Base-by-base conservation (phyloP, 108 stramenopile species). In the Pseudonitzschia multistriata region DNA sequence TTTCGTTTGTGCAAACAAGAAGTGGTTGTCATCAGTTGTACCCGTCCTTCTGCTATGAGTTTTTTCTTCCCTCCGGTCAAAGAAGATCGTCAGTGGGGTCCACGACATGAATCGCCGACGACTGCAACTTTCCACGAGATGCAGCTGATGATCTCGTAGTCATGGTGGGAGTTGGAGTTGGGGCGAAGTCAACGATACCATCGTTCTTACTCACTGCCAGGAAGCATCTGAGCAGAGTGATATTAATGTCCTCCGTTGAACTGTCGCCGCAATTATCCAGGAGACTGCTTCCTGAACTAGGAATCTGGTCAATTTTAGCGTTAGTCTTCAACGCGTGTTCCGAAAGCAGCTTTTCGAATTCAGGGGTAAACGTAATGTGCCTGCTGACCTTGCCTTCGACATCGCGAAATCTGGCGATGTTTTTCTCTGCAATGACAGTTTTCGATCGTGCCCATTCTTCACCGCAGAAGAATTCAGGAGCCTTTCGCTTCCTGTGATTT, bases 371-470 rank as follows among this genome's bases (percentile, higher is more conserved):
- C 0, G 78, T 80, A 19, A 92, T 79, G 53, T 82, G 80, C 52
- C 86, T 86, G 36, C 79, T 74, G 30, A 92, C 80, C 40, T 71
- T 81, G 47, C 79, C 83, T 66, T 89, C 82, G 53, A 84, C 79
- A 19, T 80, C 84, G 5, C 64, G 73, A 36, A 86, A 75, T 29
- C 73, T 63, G 17, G 76, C 73, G n/a, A 74, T 60, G 47, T 76
- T 72, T 21, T 72, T 59, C 33, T 74, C 49, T 22, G 90, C 78
- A 36, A 88, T 72, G 19, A 53, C 73, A 33, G 88, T 88, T 36
- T 72, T 79, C 49, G 64, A 54, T 6, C 71, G 67, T 33, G 86
- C 88, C 90, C 90, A 92, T 34, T 88, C 86, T 40, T 81, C 76
- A 6, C 86, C 88, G 35, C 81, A 81, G 22, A 76, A 59, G 14